These are phyloP conservation scores for Sporothrix dimorphospora DNA, from an alignment of 2,329 filamentous ascomycete genomes.

Conservation along the genomic window DNA sequence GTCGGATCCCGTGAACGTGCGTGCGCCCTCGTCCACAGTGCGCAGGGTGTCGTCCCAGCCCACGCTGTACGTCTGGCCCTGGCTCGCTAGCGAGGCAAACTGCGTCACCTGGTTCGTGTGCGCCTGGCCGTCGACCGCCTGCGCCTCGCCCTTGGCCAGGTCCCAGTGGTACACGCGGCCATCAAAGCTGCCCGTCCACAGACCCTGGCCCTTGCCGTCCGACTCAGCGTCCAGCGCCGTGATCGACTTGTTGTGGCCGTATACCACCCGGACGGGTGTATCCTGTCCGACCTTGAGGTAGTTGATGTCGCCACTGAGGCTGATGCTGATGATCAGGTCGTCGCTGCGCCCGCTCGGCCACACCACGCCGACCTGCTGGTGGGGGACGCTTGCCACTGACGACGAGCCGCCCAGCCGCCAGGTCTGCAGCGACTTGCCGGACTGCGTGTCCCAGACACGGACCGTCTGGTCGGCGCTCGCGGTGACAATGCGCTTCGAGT, in stretches of 20 bases:
- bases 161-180: constrained; percentile 88
- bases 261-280: constrained; percentile 70
- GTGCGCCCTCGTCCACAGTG: constrained; percentile 72
- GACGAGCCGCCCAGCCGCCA: constrained; percentile 84
- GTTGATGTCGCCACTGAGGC: constrained; percentile 84
- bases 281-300: constrained; percentile 77
- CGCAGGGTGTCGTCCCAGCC: constrained; percentile 94
- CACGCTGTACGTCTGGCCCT: constrained; percentile 75
- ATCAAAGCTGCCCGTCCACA: constrained; percentile 92
- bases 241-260: constrained; percentile 90
- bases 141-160: constrained; percentile 66
- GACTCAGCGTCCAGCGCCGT: constrained; percentile 70
- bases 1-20: constrained; percentile 70
- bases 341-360: constrained; percentile 83
- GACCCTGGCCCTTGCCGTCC: constrained; percentile 61
- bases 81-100: constrained; percentile 64
- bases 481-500: constrained; percentile 85
- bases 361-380: constrained; percentile 94
- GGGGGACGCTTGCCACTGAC: constrained; percentile 64
- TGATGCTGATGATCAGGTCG: constrained; percentile 86
- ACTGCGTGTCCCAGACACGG: constrained; percentile 88
- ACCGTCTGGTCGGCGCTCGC: constrained; percentile 94
- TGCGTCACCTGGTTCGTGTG: constrained; percentile 87
- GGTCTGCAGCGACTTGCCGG: constrained; percentile 73
- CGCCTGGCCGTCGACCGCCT: constrained; percentile 73